Percentiles rank a stretch among this genome's conserved stretches.
These are phyloP conservation scores for Spizellomyces sp. DNA, from an alignment of 192 early-diverging fungal species.

Conservation along the genomic window DNA sequence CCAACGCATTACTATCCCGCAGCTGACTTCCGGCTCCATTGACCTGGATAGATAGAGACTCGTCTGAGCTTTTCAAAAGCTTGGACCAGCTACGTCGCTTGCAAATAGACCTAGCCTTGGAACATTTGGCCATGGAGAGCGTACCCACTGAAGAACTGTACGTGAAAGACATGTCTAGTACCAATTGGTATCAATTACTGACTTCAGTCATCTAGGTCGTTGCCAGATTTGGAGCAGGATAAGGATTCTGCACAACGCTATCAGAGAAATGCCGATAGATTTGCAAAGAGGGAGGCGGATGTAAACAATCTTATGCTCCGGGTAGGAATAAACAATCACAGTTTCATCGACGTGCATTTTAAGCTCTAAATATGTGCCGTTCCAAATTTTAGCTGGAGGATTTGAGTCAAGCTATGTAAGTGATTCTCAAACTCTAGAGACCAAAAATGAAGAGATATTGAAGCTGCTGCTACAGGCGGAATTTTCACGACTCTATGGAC, in stretches of 20 bases:
- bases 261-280: conserved; percentile 28
- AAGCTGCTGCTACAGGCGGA: conserved; percentile 3
- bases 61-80: conserved; percentile 12
- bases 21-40: background rate
- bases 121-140: conserved; percentile 26
- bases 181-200: background rate
- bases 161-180: background rate
- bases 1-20: background rate
- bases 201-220: background rate
- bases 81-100: conserved; percentile 27
- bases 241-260: conserved; percentile 22
- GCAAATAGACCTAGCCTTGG: conserved; percentile 34
- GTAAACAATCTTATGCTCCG: conserved; percentile 31
- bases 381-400: conserved; percentile 22
- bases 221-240: conserved; percentile 24
- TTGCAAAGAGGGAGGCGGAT: conserved; percentile 27
- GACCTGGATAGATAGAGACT: conserved; percentile 15
- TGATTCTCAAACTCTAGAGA: background rate
- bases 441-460: background rate
- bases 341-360: background rate
- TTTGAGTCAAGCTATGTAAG: conserved; percentile 35
- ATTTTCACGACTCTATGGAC: conserved; percentile 27
- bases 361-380: background rate
- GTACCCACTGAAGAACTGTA: conserved; percentile 15
- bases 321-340: conserved; percentile 1